Percentiles rank a stretch among this genome's conserved stretches.
phyloP scores from a whole-genome alignment of 331 rosid genomes.

The Rhamnella rubrinervis region DNA sequence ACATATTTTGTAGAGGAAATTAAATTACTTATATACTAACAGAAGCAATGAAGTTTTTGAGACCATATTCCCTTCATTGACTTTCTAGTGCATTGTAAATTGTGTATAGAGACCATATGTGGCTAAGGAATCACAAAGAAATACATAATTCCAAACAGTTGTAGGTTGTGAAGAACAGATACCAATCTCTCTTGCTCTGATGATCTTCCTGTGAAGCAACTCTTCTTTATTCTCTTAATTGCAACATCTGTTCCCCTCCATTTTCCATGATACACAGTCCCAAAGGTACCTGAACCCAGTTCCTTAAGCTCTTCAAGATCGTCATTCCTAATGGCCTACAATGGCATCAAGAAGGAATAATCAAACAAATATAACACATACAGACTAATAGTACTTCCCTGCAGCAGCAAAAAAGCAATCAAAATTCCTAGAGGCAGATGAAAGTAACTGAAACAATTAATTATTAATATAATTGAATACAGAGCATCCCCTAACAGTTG shows the following conservation, averaged over 20 bases:
- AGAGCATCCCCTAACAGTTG: neutral
- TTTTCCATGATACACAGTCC: slow-evolving; percentile 90
- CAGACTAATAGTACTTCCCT: neutral
- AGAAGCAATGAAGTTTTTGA: slow-evolving; percentile 5
- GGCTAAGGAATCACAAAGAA: neutral
- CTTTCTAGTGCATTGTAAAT: neutral
- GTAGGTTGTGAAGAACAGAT: slow-evolving; percentile 23
- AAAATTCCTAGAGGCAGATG: neutral
- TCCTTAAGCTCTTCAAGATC: slow-evolving; percentile 88
- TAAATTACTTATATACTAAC: neutral
- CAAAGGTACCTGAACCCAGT: slow-evolving; percentile 91
- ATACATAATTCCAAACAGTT: slow-evolving; percentile 3
- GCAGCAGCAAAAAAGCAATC: slow-evolving; percentile 1
- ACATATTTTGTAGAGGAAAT: slow-evolving; percentile 14
- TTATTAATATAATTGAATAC: neutral
- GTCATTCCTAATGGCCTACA: slow-evolving; percentile 69
- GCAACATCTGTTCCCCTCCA: slow-evolving; percentile 96
- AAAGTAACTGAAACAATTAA: neutral
- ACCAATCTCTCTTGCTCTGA: slow-evolving; percentile 99
- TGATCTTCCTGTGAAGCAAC: slow-evolving; percentile 81
- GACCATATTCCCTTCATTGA: neutral
- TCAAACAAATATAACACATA: slow-evolving; percentile 8
- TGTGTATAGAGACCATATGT: neutral
- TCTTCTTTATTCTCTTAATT: slow-evolving; percentile 86
- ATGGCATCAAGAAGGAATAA: slow-evolving; percentile 36